Percentiles rank a stretch among this genome's conserved stretches.
phyloP scores from a whole-genome alignment of 768 basidiomycete species.

The Serendipita sp. region DNA sequence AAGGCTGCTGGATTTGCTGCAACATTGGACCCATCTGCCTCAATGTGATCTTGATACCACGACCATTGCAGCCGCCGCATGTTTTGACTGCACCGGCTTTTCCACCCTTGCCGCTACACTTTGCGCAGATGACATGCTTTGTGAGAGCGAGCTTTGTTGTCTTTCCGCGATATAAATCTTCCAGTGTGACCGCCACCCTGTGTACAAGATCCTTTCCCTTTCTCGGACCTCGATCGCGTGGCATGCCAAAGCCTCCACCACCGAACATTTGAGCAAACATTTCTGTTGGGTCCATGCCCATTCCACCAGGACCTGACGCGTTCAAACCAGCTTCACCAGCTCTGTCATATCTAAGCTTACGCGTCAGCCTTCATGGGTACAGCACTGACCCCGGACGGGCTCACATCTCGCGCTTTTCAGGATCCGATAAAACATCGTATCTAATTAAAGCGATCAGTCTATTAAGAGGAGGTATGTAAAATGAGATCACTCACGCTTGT shows the following conservation, averaged over 20 bases:
- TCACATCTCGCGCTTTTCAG: constrained; percentile 49
- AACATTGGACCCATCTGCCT: constrained; percentile 99
- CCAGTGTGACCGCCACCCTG: constrained; percentile 87
- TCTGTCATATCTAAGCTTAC: constrained; percentile 45
- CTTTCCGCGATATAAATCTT: constrained; percentile 98
- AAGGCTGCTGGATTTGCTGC: constrained; percentile 92
- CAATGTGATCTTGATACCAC: constrained; percentile 77
- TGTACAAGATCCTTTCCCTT: constrained; percentile 98
- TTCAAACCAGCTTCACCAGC: constrained; percentile 78
- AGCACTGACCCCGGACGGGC: background rate
- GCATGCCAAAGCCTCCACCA: constrained; percentile 46
- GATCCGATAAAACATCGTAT: constrained; percentile 85
- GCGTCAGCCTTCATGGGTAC: background rate
- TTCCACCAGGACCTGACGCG: constrained; percentile 58
- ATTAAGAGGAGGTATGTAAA: constrained; percentile 5
- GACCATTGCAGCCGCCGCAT: constrained; percentile 68
- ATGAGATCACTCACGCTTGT: constrained; percentile 55
- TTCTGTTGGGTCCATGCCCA: constrained; percentile 94
- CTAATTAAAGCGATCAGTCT: constrained; percentile 25
- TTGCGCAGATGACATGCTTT: constrained; percentile 81
- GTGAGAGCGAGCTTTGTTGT: constrained; percentile 95
- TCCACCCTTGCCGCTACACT: constrained; percentile 92
- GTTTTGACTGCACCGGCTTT: constrained; percentile 86
- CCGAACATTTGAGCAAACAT: constrained; percentile 70
- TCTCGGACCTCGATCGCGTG: constrained; percentile 48